Evolutionary conservation across 2,329 filamentous ascomycete genomes (phyloP).

Genomic region (Daldinia eschscholtzii): DNA sequence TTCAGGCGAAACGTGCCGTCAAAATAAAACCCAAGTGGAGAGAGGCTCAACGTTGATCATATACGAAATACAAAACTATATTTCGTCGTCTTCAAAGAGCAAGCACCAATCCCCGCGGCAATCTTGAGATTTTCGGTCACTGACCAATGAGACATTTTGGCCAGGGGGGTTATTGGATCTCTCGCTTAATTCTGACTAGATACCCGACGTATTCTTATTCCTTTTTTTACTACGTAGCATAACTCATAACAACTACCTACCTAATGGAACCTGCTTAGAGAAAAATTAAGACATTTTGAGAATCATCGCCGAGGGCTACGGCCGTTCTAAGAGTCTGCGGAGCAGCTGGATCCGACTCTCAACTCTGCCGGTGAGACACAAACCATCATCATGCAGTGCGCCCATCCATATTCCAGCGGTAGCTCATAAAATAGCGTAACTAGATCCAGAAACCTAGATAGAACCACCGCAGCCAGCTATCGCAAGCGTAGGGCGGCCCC

Average conservation of each 20-base stretch:
- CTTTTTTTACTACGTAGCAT: neutral
- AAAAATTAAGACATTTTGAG: neutral
- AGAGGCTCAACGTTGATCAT: conserved; percentile 39
- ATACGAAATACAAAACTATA: conserved; percentile 23
- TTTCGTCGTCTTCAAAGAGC: conserved; percentile 1
- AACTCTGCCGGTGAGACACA: neutral
- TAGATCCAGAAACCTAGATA: conserved; percentile 8
- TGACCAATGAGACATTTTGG: conserved; percentile 26
- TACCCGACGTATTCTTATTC: neutral
- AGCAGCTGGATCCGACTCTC: neutral
- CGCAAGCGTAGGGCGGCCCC: conserved; percentile 6
- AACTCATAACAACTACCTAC: neutral
- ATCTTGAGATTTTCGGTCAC: conserved; percentile 31
- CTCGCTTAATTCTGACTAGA: conserved; percentile 1
- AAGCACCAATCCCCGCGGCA: conserved; percentile 31
- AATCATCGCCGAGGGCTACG: neutral
- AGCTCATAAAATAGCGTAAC: conserved; percentile 7
- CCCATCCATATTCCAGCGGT: conserved; percentile 11
- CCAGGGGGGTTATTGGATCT: neutral
- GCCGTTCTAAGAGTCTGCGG: neutral
- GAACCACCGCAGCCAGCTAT: neutral
- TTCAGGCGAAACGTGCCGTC: neutral
- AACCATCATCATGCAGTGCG: conserved; percentile 3
- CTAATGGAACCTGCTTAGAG: neutral
- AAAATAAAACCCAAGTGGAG: conserved; percentile 9